A percentile compares a stretch with the other conserved stretches of the same genome.
phyloP scores from a whole-genome alignment of 2,329 filamentous ascomycete species.

The Trichoderma koningii region DNA sequence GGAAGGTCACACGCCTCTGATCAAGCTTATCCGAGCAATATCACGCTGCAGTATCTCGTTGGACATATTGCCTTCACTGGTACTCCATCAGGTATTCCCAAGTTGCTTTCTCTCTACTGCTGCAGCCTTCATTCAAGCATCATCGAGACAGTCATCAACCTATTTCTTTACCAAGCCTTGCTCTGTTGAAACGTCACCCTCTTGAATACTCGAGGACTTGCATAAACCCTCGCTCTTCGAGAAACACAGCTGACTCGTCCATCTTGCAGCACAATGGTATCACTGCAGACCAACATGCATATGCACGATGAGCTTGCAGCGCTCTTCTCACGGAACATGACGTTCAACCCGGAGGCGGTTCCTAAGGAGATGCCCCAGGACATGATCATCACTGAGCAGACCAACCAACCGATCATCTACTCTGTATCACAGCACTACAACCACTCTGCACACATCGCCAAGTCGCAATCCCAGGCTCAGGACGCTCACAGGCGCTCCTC shows the following conservation, averaged over 20 bases:
- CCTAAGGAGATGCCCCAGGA: conserved; percentile 38
- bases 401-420: conserved; percentile 61
- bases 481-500: conserved; percentile 52
- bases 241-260: conserved; percentile 13
- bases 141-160: background rate
- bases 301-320: conserved; percentile 79
- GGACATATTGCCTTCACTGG: background rate
- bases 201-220: background rate
- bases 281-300: conserved; percentile 52
- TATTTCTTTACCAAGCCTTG: background rate
- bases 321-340: conserved; percentile 77
- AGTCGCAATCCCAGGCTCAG: conserved; percentile 39
- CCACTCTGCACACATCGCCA: conserved; percentile 67
- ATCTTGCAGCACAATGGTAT: conserved; percentile 40
- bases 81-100: conserved; percentile 11
- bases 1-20: conserved; percentile 10
- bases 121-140: background rate
- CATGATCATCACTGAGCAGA: conserved; percentile 36
- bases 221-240: conserved; percentile 1
- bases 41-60: conserved; percentile 11
- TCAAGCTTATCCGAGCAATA: conserved; percentile 1
- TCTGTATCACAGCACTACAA: conserved; percentile 81
- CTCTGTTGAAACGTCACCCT: background rate
- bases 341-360: conserved; percentile 52
- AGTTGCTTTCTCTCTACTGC: conserved; percentile 6